These are phyloP conservation scores for Inga oerstediana DNA, from an alignment of 306 rosid species.

Conservation along the genomic window DNA sequence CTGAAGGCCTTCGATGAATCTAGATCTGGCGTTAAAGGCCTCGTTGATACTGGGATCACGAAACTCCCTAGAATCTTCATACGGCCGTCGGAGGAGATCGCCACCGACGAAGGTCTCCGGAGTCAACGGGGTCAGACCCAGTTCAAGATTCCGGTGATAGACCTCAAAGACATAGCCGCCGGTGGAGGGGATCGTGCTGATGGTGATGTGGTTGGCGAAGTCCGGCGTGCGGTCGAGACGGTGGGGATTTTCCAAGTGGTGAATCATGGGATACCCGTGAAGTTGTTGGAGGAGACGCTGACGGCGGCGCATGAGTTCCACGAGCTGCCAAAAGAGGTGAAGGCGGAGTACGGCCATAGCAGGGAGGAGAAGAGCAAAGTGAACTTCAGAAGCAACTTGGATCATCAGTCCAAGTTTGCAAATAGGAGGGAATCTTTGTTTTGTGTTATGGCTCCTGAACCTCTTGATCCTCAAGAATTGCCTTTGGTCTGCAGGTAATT, in stretches of 20 bases:
- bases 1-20: slow-evolving; percentile 49
- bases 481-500: slow-evolving; percentile 20
- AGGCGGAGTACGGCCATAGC: slow-evolving; percentile 36
- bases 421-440: slow-evolving; percentile 53
- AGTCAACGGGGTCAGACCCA: not conserved
- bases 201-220: slow-evolving; percentile 6
- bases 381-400: slow-evolving; percentile 48
- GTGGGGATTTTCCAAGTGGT: slow-evolving; percentile 57
- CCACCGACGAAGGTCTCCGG: not conserved
- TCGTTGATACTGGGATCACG: slow-evolving; percentile 41
- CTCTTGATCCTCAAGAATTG: slow-evolving; percentile 38
- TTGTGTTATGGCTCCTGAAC: slow-evolving; percentile 49
- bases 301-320: slow-evolving; percentile 49
- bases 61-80: slow-evolving; percentile 41
- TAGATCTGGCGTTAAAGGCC: slow-evolving; percentile 49
- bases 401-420: slow-evolving; percentile 45
- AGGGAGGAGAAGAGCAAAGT: slow-evolving; percentile 44
- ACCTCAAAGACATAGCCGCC: slow-evolving; percentile 17
- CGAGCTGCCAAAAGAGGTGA: slow-evolving; percentile 45
- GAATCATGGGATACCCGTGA: slow-evolving; percentile 45
- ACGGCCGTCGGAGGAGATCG: slow-evolving; percentile 26
- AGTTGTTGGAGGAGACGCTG: slow-evolving; percentile 38
- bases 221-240: slow-evolving; percentile 38
- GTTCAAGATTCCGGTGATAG: slow-evolving; percentile 42
- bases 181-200: not conserved